Conservation (phyloP, 1,284 basidiomycete genomes). For the Trichosporon faecale region DNA sequence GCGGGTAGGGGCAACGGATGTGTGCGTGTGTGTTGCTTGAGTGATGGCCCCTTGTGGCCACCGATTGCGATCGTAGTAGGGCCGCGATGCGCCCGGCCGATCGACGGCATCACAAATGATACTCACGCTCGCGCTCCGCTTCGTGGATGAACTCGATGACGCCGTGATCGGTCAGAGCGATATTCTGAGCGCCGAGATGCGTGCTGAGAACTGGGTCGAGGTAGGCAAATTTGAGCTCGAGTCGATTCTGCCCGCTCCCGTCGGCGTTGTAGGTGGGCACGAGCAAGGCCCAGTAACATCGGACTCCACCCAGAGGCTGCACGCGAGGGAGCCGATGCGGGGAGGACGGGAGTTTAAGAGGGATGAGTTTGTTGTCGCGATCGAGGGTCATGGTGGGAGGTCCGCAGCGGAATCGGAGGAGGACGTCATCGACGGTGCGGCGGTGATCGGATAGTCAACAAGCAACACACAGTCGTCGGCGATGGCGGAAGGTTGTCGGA, state of each 20-base stretch:
- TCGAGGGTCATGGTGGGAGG: slow-evolving; percentile 55
- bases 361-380: not conserved
- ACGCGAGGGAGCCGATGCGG: not conserved
- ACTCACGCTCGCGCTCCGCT: slow-evolving; percentile 68
- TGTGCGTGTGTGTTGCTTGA: not conserved
- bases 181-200: slow-evolving; percentile 72
- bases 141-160: slow-evolving; percentile 86
- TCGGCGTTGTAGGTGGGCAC: slow-evolving; percentile 29
- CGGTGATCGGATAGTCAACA: not conserved
- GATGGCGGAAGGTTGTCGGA: not conserved
- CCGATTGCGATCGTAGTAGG: not conserved
- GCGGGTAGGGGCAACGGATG: not conserved
- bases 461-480: not conserved
- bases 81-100: not conserved
- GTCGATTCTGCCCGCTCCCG: slow-evolving; percentile 17
- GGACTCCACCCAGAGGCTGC: slow-evolving; percentile 39
- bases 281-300: slow-evolving; percentile 50
- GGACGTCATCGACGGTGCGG: not conserved
- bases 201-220: slow-evolving; percentile 77
- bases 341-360: not conserved
- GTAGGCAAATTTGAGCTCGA: slow-evolving; percentile 76
- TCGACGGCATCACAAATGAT: not conserved
- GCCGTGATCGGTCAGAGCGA: slow-evolving; percentile 66
- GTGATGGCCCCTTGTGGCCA: not conserved
- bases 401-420: slow-evolving; percentile 35